These are phyloP conservation scores for Dactylellina drechsleri DNA, from an alignment of 2,329 filamentous ascomycete species.

Conservation along the genomic window DNA sequence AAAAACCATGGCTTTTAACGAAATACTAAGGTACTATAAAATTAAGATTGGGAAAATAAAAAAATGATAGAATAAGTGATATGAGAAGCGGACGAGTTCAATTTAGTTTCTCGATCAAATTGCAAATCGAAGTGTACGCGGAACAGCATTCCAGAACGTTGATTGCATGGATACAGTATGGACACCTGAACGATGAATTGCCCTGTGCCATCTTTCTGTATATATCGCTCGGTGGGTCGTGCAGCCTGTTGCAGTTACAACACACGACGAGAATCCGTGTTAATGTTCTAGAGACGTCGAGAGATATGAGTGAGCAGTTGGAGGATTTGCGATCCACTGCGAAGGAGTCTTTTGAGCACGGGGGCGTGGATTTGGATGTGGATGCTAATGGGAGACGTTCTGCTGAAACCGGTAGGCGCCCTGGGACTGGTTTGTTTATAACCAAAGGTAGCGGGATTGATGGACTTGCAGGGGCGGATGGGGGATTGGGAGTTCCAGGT, in stretches of 20 bases:
- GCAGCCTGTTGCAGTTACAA: slow-evolving; percentile 48
- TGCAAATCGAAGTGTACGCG: slow-evolving; percentile 53
- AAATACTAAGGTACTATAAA: background rate
- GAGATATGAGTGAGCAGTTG: slow-evolving; percentile 44
- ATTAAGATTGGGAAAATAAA: background rate
- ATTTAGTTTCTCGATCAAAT: slow-evolving; percentile 51
- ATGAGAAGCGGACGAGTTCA: background rate
- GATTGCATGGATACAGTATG: slow-evolving; percentile 45
- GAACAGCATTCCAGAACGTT: slow-evolving; percentile 50
- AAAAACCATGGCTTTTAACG: slow-evolving; percentile 14
- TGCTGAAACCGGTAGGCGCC: slow-evolving; percentile 29
- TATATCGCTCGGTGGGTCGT: slow-evolving; percentile 49
- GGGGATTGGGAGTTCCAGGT: background rate
- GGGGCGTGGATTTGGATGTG: background rate
- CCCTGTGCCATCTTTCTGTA: slow-evolving; percentile 49
- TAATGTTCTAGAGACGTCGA: slow-evolving; percentile 47
- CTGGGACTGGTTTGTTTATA: slow-evolving; percentile 26
- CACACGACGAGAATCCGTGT: slow-evolving; percentile 42
- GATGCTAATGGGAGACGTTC: slow-evolving; percentile 17
- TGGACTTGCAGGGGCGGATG: slow-evolving; percentile 21
- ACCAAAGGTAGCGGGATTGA: slow-evolving; percentile 3
- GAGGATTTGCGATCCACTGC: slow-evolving; percentile 26
- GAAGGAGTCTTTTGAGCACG: slow-evolving; percentile 12
- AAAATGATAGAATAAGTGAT: background rate
- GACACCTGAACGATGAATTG: slow-evolving; percentile 38